Base-by-base conservation (phyloP, 2,329 filamentous ascomycete species). In the Teratosphaeria viscida region DNA sequence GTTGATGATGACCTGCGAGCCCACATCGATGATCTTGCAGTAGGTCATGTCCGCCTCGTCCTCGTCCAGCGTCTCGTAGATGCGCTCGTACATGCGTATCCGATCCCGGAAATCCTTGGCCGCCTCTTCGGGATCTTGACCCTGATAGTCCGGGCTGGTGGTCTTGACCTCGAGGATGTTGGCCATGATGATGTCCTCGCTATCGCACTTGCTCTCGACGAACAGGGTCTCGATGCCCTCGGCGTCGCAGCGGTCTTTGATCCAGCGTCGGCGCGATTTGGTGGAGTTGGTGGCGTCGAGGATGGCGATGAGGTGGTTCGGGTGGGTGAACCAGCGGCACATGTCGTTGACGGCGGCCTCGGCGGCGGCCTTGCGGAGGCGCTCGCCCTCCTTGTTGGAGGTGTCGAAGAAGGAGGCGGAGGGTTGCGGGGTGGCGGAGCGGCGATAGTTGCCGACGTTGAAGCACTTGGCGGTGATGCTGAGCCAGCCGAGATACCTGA, bases 261-360 rank as follows among this genome's bases (percentile, higher is more conserved):
- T 94, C 94, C 94, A 99, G 71, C 87, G 85, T 64, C 94, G 86
- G 52, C 94, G 86, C 53, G 85, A 81, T 73, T 95, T 95, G 62
- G 94, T 97, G 7, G 90, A 95, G 76, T 99, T 99, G 62, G 94
- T 99, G 43, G 94, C 94, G 75, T 99, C 94, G 39, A 99, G 81
- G 67, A 99, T 95, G 47, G 90, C 92, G 58, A 99, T 92, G 27
- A 92, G 83, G 56, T 94, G 94, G 62, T 85, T 82, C 11, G 80
- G 83, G 56, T 85, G 78, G 54, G 82, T 78, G 77, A 99, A 96
- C 94, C 94, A 99, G 64, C 85, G 83, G 63, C 95, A 78, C 94
- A 99, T 97, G 76, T 99, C 94, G 59, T 84, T 82, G 55, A 99
- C 86, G 35, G 94, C 94, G 55, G 91, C 91, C 76, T 96, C 89